Base-by-base conservation (phyloP, 495 filamentous ascomycete genomes). In the Penicillium angulare region DNA sequence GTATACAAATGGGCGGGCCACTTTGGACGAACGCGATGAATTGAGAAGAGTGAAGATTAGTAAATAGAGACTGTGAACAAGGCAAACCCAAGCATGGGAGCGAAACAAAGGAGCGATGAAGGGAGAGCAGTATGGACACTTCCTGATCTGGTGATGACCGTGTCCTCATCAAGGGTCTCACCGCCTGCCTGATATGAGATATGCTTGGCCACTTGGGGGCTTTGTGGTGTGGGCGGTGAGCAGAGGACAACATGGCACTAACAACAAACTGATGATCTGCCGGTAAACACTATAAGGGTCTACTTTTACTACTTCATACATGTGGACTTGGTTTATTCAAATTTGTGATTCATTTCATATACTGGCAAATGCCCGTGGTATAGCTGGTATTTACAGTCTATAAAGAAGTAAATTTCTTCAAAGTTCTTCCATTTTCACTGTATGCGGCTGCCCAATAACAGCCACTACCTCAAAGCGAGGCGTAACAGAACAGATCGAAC, bases 81-180 rank as follows among this genome's bases (percentile, higher is more conserved):
- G 24, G 40, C 38, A 41, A 38, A 39, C 43, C 48, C 52, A 51
- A 57, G 34, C 53, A 65, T 65, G 53, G 36, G 50, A 42, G 35
- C 54, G 52, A 46, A 52, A 61, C 49, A 60, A 62, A 69, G 52
- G 61, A 69, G 63, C 44, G 59, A 23, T 42, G 39, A 52, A 47
- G 49, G 59, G 45, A 59, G 59, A 67, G 49, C 57, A 69, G 60
- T 46, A 58, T 57, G 50, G 61, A 56, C 57, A 53, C 56, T 65
- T 65, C 62, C 54, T 60, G 56, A 63, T 60, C 56, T 63, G 62
- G 59, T 63, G 56, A 63, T 60, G 60, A 65, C 62, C 59, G 62
- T 63, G 62, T 63, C 62, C 62, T 63, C 51, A 59, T 60, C 51
- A 6, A 44, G 16, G 5, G 16, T 17, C n/a, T 29, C 26, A 63